phyloP scores from a whole-genome alignment of 495 filamentous ascomycete species.

The Entonaema liquescens region DNA sequence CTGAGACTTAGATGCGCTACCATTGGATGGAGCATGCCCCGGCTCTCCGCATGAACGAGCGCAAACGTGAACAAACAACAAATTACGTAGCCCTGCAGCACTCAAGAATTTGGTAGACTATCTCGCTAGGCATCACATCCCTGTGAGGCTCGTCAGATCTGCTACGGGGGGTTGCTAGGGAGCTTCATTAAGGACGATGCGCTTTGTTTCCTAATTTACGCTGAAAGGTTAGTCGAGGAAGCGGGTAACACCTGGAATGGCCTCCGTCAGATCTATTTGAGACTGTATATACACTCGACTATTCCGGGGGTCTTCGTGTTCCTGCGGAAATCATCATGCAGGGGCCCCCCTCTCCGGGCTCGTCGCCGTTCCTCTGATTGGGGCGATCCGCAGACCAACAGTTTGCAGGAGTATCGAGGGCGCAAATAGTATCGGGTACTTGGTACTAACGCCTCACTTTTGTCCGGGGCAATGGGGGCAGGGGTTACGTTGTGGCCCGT shows the following conservation, averaged over 20 bases:
- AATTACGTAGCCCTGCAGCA: not conserved
- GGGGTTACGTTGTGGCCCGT: constrained; percentile 16
- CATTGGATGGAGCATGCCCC: constrained; percentile 11
- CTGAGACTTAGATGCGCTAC: constrained; percentile 21
- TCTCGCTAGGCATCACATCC: constrained; percentile 2
- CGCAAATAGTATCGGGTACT: constrained; percentile 12
- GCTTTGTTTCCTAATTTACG: constrained; percentile 33
- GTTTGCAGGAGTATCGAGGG: constrained; percentile 33
- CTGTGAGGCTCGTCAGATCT: constrained; percentile 1
- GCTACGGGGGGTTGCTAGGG: not conserved
- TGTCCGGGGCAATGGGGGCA: constrained; percentile 7
- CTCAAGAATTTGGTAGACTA: not conserved
- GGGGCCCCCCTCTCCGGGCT: constrained; percentile 26
- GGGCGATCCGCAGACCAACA: constrained; percentile 24
- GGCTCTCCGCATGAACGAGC: constrained; percentile 37
- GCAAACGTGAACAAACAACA: constrained; percentile 39
- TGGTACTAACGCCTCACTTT: constrained; percentile 33
- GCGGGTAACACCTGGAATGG: constrained; percentile 21
- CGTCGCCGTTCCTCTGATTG: constrained; percentile 25
- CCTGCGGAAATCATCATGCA: constrained; percentile 37
- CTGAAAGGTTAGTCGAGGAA: constrained; percentile 30
- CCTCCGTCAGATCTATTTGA: not conserved
- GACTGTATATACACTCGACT: constrained; percentile 13
- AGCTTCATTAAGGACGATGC: not conserved
- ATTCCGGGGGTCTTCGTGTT: constrained; percentile 32